These are phyloP conservation scores for Cucurbita pepo DNA, from an alignment of 306 rosid genomes.

Conservation along the genomic window DNA sequence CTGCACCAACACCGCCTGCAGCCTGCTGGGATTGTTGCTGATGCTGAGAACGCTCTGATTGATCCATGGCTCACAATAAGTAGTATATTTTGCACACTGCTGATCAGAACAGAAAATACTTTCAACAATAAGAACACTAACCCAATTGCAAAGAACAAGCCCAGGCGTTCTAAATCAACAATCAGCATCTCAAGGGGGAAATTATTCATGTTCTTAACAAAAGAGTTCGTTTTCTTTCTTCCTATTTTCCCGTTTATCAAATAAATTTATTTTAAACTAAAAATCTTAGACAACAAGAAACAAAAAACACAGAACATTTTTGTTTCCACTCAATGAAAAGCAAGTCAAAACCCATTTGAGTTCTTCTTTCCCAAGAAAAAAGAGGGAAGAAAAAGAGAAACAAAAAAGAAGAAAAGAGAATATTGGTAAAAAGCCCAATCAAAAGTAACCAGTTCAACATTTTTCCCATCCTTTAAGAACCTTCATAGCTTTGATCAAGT, in stretches of 20 bases:
- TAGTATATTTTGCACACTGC: neutral
- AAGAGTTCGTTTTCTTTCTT: neutral
- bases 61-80: neutral
- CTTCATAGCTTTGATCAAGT: neutral
- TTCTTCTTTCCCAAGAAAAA: neutral
- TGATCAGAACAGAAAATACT: neutral
- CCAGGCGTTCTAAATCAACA: neutral
- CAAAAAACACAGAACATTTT: neutral
- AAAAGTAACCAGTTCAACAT: neutral
- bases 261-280: neutral
- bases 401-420: neutral
- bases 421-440: neutral
- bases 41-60: slow-evolving; percentile 6
- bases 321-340: neutral
- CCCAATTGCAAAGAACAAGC: neutral
- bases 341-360: neutral
- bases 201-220: neutral
- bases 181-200: neutral
- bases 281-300: neutral
- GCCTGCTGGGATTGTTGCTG: slow-evolving; percentile 8
- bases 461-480: neutral
- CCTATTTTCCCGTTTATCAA: neutral
- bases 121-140: neutral
- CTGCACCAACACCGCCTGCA: neutral
- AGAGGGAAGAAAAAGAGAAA: neutral